phyloP scores from a whole-genome alignment of 176 grass and related monocot species.

The Chloris gayana region DNA sequence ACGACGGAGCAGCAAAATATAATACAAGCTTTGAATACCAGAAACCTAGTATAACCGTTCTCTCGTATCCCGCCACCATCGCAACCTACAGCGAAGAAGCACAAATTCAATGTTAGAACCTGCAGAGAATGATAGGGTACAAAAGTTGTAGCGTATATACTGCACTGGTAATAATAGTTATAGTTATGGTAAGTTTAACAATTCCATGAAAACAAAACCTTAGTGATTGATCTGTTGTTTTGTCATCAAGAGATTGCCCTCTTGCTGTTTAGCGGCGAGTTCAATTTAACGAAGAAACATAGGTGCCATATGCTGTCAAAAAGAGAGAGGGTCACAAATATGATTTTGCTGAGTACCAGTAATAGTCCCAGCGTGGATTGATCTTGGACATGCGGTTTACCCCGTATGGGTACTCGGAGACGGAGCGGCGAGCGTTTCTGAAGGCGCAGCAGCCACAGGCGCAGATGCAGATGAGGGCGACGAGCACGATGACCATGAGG shows the following conservation, averaged over 20 bases:
- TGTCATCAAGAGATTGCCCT: neutral
- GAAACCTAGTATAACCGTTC: conserved; percentile 64
- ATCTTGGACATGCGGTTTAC: conserved; percentile 92
- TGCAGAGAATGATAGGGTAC: neutral
- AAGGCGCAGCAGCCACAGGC: conserved; percentile 83
- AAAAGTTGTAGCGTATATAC: neutral
- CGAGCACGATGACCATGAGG: conserved; percentile 70
- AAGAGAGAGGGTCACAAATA: neutral
- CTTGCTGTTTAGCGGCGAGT: neutral
- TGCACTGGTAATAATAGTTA: conserved; percentile 17
- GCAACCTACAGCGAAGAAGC: conserved; percentile 58
- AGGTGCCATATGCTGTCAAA: neutral
- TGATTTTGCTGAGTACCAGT: conserved; percentile 67
- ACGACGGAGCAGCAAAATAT: conserved; percentile 38
- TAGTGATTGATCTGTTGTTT: neutral
- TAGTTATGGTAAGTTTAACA: neutral
- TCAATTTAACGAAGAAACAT: neutral
- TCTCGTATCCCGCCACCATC: conserved; percentile 73
- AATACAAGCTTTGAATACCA: conserved; percentile 24
- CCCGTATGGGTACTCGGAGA: conserved; percentile 74
- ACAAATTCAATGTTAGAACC: conserved; percentile 27
- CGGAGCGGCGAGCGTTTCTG: conserved; percentile 64
- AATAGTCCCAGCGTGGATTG: conserved; percentile 84
- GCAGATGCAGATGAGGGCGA: conserved; percentile 68
- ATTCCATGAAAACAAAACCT: neutral